These are phyloP conservation scores for Scedosporium aurantiacum DNA, from an alignment of 2,329 filamentous ascomycete genomes.

Conservation along the genomic window DNA sequence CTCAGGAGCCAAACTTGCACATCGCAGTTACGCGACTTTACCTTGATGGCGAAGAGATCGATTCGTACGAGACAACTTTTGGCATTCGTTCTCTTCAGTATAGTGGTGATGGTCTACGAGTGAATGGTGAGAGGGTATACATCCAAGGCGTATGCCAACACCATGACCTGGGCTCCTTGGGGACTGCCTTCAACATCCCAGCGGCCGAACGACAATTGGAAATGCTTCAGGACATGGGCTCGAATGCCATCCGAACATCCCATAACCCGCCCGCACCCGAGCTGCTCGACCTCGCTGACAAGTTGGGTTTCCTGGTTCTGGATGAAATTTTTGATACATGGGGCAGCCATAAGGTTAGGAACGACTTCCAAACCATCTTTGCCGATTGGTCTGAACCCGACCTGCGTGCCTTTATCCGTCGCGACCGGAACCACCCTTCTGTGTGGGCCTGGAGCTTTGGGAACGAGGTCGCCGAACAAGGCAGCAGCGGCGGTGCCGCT, in stretches of 20 bases:
- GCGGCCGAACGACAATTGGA: slow-evolving; percentile 37
- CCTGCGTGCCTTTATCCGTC: slow-evolving; percentile 36
- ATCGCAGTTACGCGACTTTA: slow-evolving; percentile 31
- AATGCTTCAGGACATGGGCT: slow-evolving; percentile 36
- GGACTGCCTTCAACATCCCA: slow-evolving; percentile 36
- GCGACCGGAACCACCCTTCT: slow-evolving; percentile 44
- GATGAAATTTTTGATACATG: slow-evolving; percentile 45
- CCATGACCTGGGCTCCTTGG: slow-evolving; percentile 38
- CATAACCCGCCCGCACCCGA: slow-evolving; percentile 43
- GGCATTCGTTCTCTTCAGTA: slow-evolving; percentile 36
- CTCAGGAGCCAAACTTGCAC: slow-evolving; percentile 35
- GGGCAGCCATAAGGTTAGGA: slow-evolving; percentile 28
- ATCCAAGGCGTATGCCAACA: slow-evolving; percentile 40
- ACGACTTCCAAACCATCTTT: slow-evolving; percentile 43
- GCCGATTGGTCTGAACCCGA: slow-evolving; percentile 42
- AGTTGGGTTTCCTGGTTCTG: slow-evolving; percentile 36
- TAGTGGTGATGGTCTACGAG: slow-evolving; percentile 26
- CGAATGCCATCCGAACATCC: slow-evolving; percentile 38
- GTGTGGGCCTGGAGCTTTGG: slow-evolving; percentile 41
- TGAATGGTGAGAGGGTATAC: slow-evolving; percentile 33
- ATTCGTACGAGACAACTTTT: slow-evolving; percentile 37
- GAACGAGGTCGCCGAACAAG: slow-evolving; percentile 42
- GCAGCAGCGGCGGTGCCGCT: slow-evolving; percentile 18
- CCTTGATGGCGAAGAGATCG: slow-evolving; percentile 18
- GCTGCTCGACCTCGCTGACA: slow-evolving; percentile 36